Evolutionary conservation across 108 stramenopile genomes (phyloP), one percentile per base, ranked within the genome.

Genomic region (Cyclotella baltica): DNA sequence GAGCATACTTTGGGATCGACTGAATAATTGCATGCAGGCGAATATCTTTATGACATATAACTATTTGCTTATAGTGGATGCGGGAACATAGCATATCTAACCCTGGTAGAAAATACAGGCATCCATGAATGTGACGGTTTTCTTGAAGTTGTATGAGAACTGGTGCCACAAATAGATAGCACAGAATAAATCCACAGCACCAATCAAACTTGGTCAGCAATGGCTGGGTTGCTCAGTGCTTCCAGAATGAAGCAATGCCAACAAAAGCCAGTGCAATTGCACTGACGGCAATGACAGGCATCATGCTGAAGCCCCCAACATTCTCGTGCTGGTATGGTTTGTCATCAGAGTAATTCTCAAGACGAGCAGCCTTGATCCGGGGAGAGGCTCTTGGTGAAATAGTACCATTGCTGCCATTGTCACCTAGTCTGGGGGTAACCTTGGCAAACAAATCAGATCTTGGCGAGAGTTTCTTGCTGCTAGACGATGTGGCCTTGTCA

Each of bases 341-440:
- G 8, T 70, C 19, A 46, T 40, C 34, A 56, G 29, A 27, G 25
- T 37, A 53, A 57, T 46, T 28, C 1, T 76, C 55, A 11, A 65
- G 64, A 38, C 63, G 64, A 56, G 64, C 73, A 28, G 63, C 63
- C 35, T 73, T 73, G 62, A 65, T 75, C 29, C 64, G 4, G 10
- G 72, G 72, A 18, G 72, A 72, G 4, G 51, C n/a, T 4, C 10
- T 43, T 43, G 40, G n/a, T n/a, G n/a, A n/a, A n/a, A n/a, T n/a
- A 13, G 10, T 62, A 38, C 43, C 20, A 22, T 15, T 23, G 28
- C 48, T 52, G 18, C 33, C 43, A 1, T 61, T 29, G 10, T 52
- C 51, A 23, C 52, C 67, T 4, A 31, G 1, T 36, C 67, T 67
- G 2, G 75, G 75, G 10, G 75, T 64, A 11, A 68, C 57, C 6